phyloP scores from a whole-genome alignment of 306 rosid genomes.

The Sesbania bispinosa region DNA sequence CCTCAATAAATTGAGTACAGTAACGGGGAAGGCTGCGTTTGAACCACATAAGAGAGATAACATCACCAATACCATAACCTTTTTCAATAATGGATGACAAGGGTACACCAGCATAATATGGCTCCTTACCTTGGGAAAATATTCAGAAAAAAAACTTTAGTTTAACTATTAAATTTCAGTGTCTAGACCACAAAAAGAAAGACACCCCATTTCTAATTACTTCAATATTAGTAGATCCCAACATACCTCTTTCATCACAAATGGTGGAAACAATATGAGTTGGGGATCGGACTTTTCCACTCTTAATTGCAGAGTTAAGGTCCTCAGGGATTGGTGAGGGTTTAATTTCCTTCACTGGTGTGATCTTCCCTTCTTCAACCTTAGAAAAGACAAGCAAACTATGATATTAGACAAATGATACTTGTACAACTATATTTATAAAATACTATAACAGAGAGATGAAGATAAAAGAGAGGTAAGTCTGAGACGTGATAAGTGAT shows the following conservation, averaged over 20 bases:
- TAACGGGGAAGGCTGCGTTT: constrained; percentile 96
- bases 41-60: constrained; percentile 89
- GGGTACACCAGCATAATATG: constrained; percentile 91
- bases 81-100: constrained; percentile 89
- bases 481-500: no score
- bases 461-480: no score
- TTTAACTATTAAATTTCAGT: no score
- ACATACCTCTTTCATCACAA: constrained; percentile 93
- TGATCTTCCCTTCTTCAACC: constrained; percentile 69
- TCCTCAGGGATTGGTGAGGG: constrained; percentile 95
- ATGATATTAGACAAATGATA: no score
- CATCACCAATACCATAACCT: constrained; percentile 89
- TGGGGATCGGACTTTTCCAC: constrained; percentile 94
- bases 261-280: constrained; percentile 92
- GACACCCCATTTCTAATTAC: neutral
- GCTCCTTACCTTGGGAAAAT: constrained; percentile 98
- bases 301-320: constrained; percentile 80
- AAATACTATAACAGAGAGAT: no score
- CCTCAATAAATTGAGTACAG: constrained; percentile 90
- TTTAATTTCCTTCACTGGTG: constrained; percentile 65
- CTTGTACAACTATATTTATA: no score
- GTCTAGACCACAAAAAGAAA: no score
- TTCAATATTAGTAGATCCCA: neutral
- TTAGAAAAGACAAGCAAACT: constrained; percentile 19
- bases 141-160: constrained; percentile 22